Base-by-base conservation (phyloP, 164 flowering plant genomes). In the Tetrastigma voinierianum region DNA sequence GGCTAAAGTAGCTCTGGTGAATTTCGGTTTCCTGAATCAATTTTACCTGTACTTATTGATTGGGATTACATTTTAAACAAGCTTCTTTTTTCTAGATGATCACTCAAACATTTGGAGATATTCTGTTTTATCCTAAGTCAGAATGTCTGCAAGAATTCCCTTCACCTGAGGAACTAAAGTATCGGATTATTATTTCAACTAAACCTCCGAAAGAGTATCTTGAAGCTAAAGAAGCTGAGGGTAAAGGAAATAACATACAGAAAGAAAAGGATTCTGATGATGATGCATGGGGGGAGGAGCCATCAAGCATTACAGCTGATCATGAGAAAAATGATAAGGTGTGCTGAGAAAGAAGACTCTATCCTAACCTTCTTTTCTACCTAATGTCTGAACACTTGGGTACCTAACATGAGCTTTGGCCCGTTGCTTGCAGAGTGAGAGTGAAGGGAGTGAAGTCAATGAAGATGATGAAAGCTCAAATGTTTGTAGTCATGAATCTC, bases 1-100 rank as follows among this genome's bases (percentile, higher is more conserved):
- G 60, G 79, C 80, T 52, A 81, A 84, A 80, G 90, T 78, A 11
- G 86, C 88, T 25, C 71, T 80, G 84, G 88, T 81, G 49, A 62
- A 60, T 45, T 46, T n/a, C 20, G 10, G 20, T 68, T 32, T 57
- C 1, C 6, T 46, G 55, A 58, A 12, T 59, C 4, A 10, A 1
- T 18, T 18, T 57, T 2, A 49, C 23, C 10, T 20, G 21, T 19
- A n/a, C n/a, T 32, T 32, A 1, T 46, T 17, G 7, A 5, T 48
- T 6, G 20, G 7, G 18, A 13, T 49, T 14, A 5, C 52, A 49
- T 15, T 14, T 49, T 49, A 15, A 49, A 14, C 12, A 1, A 12
- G n/a, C n/a, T n/a, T n/a, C 32, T 47, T 61, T 25, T 15, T 23
- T 74, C 7, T 54, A 84, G 86, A 80, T 82, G 84, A 40, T 84